Percentiles rank a stretch among this genome's conserved stretches.
phyloP scores from a whole-genome alignment of 2,329 filamentous ascomycete species.

The Gnomoniopsis smithogilvyi region DNA sequence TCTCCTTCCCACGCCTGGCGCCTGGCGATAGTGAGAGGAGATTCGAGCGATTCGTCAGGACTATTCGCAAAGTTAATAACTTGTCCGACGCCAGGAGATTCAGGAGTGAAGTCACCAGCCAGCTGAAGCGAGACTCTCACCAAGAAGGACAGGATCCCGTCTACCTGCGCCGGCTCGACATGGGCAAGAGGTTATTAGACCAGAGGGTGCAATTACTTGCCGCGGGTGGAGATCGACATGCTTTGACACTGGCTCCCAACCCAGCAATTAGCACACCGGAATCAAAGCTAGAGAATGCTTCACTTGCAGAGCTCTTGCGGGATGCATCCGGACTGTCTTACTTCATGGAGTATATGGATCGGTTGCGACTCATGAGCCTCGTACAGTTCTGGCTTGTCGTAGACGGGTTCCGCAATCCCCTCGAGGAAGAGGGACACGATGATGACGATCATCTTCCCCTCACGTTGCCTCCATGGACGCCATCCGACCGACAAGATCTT shows the following conservation, averaged over 20 bases:
- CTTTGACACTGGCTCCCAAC: constrained; percentile 24
- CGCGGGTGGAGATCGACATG: constrained; percentile 54
- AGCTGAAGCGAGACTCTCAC: constrained; percentile 79
- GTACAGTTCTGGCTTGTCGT: constrained; percentile 99
- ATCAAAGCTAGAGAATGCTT: constrained; percentile 71
- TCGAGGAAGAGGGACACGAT: constrained; percentile 78
- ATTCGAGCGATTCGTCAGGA: constrained; percentile 91
- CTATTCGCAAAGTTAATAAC: constrained; percentile 84
- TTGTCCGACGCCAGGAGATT: constrained; percentile 90
- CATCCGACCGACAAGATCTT: constrained; percentile 82
- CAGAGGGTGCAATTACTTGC: constrained; percentile 83
- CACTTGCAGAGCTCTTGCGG: constrained; percentile 80
- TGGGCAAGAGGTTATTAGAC: constrained; percentile 85
- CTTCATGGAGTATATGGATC: constrained; percentile 99
- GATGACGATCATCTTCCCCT: constrained; percentile 64
- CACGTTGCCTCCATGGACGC: constrained; percentile 67
- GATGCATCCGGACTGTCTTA: constrained; percentile 90
- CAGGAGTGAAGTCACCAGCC: constrained; percentile 86
- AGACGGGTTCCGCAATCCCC: constrained; percentile 89
- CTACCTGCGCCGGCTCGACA: constrained; percentile 86
- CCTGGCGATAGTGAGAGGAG: constrained; percentile 84
- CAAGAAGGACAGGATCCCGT: constrained; percentile 78
- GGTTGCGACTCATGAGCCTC: constrained; percentile 77
- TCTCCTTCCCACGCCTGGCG: constrained; percentile 73
- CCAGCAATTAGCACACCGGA: constrained; percentile 31